Percentiles rank a stretch among this genome's conserved stretches.
phyloP scores from a whole-genome alignment of 2,329 filamentous ascomycete genomes.

The Calonectria leucothoes region DNA sequence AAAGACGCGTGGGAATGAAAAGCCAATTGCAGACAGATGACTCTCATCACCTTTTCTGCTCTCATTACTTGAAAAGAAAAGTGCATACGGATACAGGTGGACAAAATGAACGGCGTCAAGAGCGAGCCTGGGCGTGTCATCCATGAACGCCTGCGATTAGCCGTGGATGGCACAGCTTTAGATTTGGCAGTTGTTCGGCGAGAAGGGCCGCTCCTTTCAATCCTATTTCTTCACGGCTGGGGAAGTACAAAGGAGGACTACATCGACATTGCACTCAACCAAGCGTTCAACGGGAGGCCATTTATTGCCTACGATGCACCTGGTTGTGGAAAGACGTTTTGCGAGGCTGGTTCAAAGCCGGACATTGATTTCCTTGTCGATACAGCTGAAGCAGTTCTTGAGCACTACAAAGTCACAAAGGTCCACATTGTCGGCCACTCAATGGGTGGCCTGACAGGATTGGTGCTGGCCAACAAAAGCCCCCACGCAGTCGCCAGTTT shows the following conservation, averaged over 20 bases:
- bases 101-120: background rate
- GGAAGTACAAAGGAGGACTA: constrained; percentile 43
- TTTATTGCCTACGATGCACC: constrained; percentile 41
- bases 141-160: background rate
- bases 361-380: constrained; percentile 34
- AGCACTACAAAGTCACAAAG: constrained; percentile 16
- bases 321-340: constrained; percentile 34
- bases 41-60: background rate
- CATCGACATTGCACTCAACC: constrained; percentile 31
- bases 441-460: constrained; percentile 40
- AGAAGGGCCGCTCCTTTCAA: constrained; percentile 16
- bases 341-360: constrained; percentile 25
- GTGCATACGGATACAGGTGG: background rate
- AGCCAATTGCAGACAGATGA: too few relatives aligned
- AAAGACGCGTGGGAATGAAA: background rate
- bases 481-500: constrained; percentile 32
- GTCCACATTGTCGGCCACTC: constrained; percentile 44
- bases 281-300: constrained; percentile 21
- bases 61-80: background rate
- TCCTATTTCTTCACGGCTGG: constrained; percentile 41
- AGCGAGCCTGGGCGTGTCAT: background rate
- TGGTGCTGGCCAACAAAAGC: constrained; percentile 30
- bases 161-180: background rate
- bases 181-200: background rate
- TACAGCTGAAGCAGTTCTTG: constrained; percentile 29